phyloP scores from a whole-genome alignment of 148 eudicot genomes.

The Amaranthus cruentus region DNA sequence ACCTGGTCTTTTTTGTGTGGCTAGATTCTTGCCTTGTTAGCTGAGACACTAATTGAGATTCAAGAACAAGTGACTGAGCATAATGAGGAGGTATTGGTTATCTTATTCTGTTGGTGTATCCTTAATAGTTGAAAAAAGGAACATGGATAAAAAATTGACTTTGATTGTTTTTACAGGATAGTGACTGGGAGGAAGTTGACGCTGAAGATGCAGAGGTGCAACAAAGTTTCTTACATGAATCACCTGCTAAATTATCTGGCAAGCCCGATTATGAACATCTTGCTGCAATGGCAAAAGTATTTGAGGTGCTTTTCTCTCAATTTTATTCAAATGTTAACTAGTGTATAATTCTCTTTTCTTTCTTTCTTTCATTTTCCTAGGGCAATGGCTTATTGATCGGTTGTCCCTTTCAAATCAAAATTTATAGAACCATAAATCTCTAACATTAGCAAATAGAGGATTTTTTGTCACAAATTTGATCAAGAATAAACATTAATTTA shows the following conservation, averaged over 20 bases:
- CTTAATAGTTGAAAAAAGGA: not conserved
- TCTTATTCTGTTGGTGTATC: conserved; percentile 1
- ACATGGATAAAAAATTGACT: not conserved
- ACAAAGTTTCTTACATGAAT: conserved; percentile 35
- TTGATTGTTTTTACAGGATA: conserved; percentile 49
- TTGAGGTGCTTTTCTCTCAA: conserved; percentile 28
- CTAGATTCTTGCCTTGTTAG: conserved; percentile 77
- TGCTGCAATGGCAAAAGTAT: conserved; percentile 72
- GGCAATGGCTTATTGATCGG: not conserved
- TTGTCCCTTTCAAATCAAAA: too few species aligned
- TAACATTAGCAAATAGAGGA: too few species aligned
- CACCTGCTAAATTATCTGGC: conserved; percentile 37
- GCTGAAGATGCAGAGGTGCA: conserved; percentile 48
- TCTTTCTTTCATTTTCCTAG: not conserved
- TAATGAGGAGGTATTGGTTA: conserved; percentile 55
- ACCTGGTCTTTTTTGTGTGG: not conserved
- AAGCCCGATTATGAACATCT: conserved; percentile 64
- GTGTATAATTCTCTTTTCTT: not conserved
- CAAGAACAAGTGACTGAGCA: conserved; percentile 71
- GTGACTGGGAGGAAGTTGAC: conserved; percentile 92
- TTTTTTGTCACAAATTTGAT: too few species aligned
- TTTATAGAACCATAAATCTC: too few species aligned
- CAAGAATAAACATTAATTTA: too few species aligned
- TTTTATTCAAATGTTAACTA: not conserved
- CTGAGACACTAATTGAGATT: conserved; percentile 77